Base-by-base conservation (phyloP, 345 rosid genomes). In the Conringia planisiliqua region DNA sequence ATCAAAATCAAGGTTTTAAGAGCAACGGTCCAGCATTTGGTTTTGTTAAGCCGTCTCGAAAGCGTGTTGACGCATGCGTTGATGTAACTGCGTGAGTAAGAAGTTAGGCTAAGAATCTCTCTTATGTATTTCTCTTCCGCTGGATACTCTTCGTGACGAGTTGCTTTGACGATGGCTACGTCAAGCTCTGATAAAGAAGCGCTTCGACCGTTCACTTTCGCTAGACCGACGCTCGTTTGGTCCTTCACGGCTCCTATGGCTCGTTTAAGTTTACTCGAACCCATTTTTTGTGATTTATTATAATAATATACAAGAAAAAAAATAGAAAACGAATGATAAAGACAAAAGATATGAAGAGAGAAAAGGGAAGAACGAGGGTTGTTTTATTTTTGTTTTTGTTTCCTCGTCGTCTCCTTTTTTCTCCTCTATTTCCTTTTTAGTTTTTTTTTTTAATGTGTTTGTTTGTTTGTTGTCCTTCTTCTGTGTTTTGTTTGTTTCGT, bases 211-310 rank as follows among this genome's bases (percentile, higher is more conserved):
- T 88, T 83, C 10, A 90, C 96, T 82, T 86, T 94, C 26, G 97
- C 97, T 8, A 94, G 80, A 16, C 99, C 76, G 13, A 93, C 90
- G 88, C 95, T 93, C 8, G 97, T 91, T 66, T 82, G 87, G 83
- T 93, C 98, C 81, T 93, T 94, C 16, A 94, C 91, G 1, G 86
- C 93, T 54, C 96, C 96, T 38, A 94, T 66, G 56, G 95, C 97
- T 69, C 85, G 76, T 80, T 84, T 83, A 10, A 94, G 65, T 69
- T 73, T 89, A 82, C 98, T 83, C 10, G 93, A 85, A 65, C 86
- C 88, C 98, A 94, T 93, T 40, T 57, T 54, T 55, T 13, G 4
- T 12, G 16, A 20, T 12, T 12, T 57, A 16, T 30, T 48, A 24
- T 22, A 35, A 33, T 18, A 66, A 2, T 59, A 33, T 5, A 6